phyloP scores from a whole-genome alignment of 2,329 filamentous ascomycete species.

The Epichloe gansuensis region DNA sequence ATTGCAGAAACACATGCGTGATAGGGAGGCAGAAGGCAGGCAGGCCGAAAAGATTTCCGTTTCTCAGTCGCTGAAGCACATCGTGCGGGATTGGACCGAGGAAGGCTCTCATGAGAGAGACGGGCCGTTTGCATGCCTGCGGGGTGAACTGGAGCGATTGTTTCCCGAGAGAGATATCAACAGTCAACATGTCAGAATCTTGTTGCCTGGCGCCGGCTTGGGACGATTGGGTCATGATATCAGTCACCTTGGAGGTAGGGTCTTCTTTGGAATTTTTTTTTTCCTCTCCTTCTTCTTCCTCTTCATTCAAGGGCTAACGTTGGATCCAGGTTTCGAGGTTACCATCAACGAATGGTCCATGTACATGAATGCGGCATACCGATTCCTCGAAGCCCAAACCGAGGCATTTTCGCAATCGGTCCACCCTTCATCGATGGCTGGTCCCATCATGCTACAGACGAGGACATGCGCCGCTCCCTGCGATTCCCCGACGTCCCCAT shows the following conservation, averaged over 20 bases:
- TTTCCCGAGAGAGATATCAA: slow-evolving; percentile 16
- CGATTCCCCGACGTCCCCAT: slow-evolving; percentile 30
- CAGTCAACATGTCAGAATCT: slow-evolving; percentile 20
- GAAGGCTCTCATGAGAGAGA: slow-evolving; percentile 35
- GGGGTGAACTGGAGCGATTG: slow-evolving; percentile 19
- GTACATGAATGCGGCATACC: slow-evolving; percentile 44
- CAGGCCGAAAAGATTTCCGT: slow-evolving; percentile 34
- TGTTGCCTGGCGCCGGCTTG: slow-evolving; percentile 41
- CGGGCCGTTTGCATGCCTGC: slow-evolving; percentile 27
- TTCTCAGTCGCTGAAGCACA: slow-evolving; percentile 43
- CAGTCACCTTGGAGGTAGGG: slow-evolving; percentile 25
- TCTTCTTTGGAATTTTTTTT: not conserved
- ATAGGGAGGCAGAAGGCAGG: slow-evolving; percentile 24
- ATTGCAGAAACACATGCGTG: slow-evolving; percentile 29
- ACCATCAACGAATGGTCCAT: slow-evolving; percentile 46
- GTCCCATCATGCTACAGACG: slow-evolving; percentile 40
- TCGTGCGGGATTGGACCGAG: slow-evolving; percentile 43
- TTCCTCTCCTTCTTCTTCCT: not conserved
- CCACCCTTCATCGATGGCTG: slow-evolving; percentile 42
- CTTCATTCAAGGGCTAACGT: not conserved
- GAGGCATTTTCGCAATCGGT: slow-evolving; percentile 18
- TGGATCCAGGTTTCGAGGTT: slow-evolving; percentile 31
- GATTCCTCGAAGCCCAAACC: slow-evolving; percentile 29
- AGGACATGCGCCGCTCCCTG: slow-evolving; percentile 33
- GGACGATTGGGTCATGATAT: slow-evolving; percentile 41